These are phyloP conservation scores for Dactylorhiza incarnata DNA, from an alignment of 106 monocot genomes.

Conservation along the genomic window DNA sequence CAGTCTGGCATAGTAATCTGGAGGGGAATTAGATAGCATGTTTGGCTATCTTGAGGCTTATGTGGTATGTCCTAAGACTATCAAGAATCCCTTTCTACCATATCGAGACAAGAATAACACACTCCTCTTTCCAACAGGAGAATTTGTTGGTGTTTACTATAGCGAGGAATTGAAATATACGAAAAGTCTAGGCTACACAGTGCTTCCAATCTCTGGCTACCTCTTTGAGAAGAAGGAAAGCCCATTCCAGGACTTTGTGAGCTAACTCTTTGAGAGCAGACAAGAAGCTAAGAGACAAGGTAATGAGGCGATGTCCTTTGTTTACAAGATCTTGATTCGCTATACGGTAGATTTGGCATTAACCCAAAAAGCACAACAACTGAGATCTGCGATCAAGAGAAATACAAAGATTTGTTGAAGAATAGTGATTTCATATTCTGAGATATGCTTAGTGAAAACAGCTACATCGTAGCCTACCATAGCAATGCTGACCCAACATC, in stretches of 20 bases:
- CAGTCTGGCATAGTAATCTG: conserved; percentile 7
- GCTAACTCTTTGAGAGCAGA: too few relatives aligned
- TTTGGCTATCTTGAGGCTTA: neutral
- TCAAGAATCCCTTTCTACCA: too few relatives aligned
- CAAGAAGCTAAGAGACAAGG: neutral
- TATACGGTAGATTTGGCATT: conserved; percentile 12
- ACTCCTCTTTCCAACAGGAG: too few relatives aligned
- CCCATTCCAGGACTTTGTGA: too few relatives aligned
- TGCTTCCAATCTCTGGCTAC: too few relatives aligned
- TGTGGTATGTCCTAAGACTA: neutral
- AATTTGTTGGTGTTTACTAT: too few relatives aligned
- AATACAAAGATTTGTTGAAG: neutral
- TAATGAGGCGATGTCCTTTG: conserved; percentile 1
- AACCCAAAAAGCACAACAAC: neutral
- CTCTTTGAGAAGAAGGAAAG: too few relatives aligned
- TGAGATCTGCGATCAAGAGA: neutral
- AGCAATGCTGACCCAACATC: too few relatives aligned
- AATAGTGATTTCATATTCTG: neutral
- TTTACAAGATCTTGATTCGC: neutral
- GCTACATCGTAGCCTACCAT: neutral
- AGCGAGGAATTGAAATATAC: too few relatives aligned
- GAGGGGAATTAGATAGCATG: neutral
- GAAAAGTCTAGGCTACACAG: too few relatives aligned
- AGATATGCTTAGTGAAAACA: neutral
- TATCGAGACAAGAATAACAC: too few relatives aligned